Evolutionary conservation across 345 rosid species (phyloP), one percentile per base, ranked within the genome.

Genomic region (Balakata baccata): DNA sequence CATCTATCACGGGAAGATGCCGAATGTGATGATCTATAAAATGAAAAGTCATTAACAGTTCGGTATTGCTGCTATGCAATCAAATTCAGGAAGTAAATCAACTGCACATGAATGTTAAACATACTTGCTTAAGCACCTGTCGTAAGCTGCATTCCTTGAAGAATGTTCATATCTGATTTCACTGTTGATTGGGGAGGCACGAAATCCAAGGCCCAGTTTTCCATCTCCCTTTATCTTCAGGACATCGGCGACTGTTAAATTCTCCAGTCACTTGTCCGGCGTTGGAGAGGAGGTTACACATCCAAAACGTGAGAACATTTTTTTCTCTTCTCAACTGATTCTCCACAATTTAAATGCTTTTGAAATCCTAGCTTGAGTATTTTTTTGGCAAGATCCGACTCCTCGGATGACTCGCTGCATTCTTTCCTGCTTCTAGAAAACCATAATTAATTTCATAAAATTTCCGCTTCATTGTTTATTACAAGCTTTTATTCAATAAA

Each of bases 131-230:
- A 46, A 49, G 62, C 77, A 91, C 98, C 97, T 82, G 97, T 89
- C 97, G 90, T 94, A 34, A 94, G 93, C 77, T 88, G 87, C 98
- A 92, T 92, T 75, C 96, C 97, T 71, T 79, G 81, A 34, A 88
- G 83, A 75, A 92, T 82, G 78, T 81, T 88, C 57, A 88, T 91
- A 66, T 84, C 91, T 1, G 94, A 87, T 20, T 93, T 83, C 75
- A 92, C 92, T 18, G 88, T 73, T 92, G 97, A 18, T 82, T 73
- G 45, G 86, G 74, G 41, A 64, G 85, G 82, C 98, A 90, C 66
- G 84, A 85, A 4, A 94, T 79, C 95, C 92, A 92, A 57, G 93
- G 68, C 17, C 91, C 86, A 12, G 68, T 77, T 34, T 84, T 85
- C 20, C 88, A 5, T 82, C 79, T 13, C 86, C 92, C 68, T 92